Percentiles rank a stretch among this genome's conserved stretches.
Conservation (phyloP, 2,329 filamentous ascomycete species). For the Emergomyces orientalis region DNA sequence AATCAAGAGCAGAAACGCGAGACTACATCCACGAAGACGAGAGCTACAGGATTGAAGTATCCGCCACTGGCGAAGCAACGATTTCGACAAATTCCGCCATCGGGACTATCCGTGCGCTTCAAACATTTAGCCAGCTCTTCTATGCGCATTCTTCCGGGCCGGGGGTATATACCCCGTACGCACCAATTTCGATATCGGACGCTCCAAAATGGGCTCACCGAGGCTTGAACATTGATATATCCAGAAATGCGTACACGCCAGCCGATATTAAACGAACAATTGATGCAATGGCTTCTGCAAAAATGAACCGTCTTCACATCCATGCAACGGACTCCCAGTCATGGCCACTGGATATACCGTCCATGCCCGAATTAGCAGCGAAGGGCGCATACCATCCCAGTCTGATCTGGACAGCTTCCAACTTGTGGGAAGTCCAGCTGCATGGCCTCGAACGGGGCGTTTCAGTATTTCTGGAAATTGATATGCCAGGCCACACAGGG, state of each 20-base stretch:
- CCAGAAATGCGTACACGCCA: slow-evolving; percentile 61
- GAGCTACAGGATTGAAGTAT: slow-evolving; percentile 21
- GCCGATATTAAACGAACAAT: slow-evolving; percentile 63
- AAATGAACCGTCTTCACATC: slow-evolving; percentile 43
- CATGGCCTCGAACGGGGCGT: slow-evolving; percentile 62
- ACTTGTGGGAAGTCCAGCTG: slow-evolving; percentile 58
- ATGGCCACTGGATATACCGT: slow-evolving; percentile 37
- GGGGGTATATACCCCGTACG: slow-evolving; percentile 55
- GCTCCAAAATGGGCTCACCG: slow-evolving; percentile 65
- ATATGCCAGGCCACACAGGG: slow-evolving; percentile 71
- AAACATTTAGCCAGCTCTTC: slow-evolving; percentile 24
- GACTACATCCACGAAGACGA: slow-evolving; percentile 19
- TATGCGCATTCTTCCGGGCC: slow-evolving; percentile 19
- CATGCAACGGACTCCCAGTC: slow-evolving; percentile 42
- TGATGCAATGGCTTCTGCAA: slow-evolving; percentile 53
- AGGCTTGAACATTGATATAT: slow-evolving; percentile 69
- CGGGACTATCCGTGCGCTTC: slow-evolving; percentile 21
- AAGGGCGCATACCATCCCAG: slow-evolving; percentile 64
- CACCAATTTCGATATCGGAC: slow-evolving; percentile 65
- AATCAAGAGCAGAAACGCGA: slow-evolving; percentile 6
- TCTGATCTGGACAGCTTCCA: slow-evolving; percentile 56
- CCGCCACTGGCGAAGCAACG: slow-evolving; percentile 14
- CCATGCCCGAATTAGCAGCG: slow-evolving; percentile 59
- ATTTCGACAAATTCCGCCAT: slow-evolving; percentile 20
- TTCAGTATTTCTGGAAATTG: slow-evolving; percentile 65